Evolutionary conservation across 306 rosid species (phyloP), one percentile per base, ranked within the genome.

Genomic region (Aeschynomene evenia): DNA sequence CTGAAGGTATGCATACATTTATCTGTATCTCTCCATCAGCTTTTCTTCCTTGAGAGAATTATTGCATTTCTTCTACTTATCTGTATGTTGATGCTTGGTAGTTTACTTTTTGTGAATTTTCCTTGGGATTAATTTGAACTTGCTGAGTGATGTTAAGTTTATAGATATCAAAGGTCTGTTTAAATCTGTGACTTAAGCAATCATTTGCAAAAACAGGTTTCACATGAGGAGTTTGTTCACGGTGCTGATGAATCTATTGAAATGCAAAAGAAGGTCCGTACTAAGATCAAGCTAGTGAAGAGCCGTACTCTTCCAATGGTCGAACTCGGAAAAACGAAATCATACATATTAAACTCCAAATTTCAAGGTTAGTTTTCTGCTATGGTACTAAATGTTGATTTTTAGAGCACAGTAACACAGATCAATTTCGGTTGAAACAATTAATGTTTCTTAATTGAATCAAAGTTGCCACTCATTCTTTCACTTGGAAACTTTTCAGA

Each of bases 291-390:
- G 83, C 88, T 94, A 21, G 90, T 77, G 51, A 82, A 86, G 74
- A 65, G 61, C 6, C 87, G 97, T 70, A 82, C 88, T 69, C 83
- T 94, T 66, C 81, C 94, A 21, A 37, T 79, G 66, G 73, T 63
- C 52, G 98, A 94, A 84, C 82, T 94, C 23, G 95, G 98, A 72
- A 88, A 74, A 75, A 64, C 88, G 75, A 90, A 90, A 80, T 66
- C 95, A 34, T 79, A 23, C 64, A 70, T 94, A 70, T 62, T 94
- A 72, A 88, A 81, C 80, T 79, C 82, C 62, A 83, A 82, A 57
- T 76, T 82, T 5, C 82, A 80, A 76, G 96, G 82, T 86, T 58
- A 58, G 79, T 76, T 51, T 70, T 78, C 15, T 50, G 53, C 63
- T 60, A 22, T 15, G 39, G 66, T 52, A 70, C 33, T 4, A 53